These are phyloP conservation scores for Conoideocrella luteorostrata DNA, from an alignment of 2,329 filamentous ascomycete species.

Conservation along the genomic window DNA sequence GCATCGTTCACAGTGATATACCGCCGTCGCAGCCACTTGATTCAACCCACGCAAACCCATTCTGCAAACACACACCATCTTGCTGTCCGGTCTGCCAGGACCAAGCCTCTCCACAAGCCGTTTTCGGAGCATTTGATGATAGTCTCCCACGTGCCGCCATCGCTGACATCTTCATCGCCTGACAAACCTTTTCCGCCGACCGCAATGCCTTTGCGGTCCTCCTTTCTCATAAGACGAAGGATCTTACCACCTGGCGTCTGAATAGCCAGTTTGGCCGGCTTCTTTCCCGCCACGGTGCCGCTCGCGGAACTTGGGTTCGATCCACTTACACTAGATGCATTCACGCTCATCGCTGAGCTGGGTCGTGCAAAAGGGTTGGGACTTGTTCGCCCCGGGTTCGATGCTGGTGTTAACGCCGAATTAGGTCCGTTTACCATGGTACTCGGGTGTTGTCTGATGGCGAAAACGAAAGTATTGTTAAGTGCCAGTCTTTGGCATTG, in stretches of 20 bases:
- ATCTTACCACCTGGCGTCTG: slow-evolving; percentile 95
- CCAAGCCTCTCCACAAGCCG: slow-evolving; percentile 73
- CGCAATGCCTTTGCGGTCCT: slow-evolving; percentile 53
- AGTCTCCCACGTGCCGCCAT: slow-evolving; percentile 79
- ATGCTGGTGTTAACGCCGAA: slow-evolving; percentile 37
- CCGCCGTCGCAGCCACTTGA: slow-evolving; percentile 2
- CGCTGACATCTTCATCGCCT: slow-evolving; percentile 51
- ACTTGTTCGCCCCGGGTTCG: slow-evolving; percentile 41
- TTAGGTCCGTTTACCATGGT: slow-evolving; percentile 35
- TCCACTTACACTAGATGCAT: slow-evolving; percentile 48
- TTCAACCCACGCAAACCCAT: slow-evolving; percentile 56
- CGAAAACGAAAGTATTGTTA: slow-evolving; percentile 98
- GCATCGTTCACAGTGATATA: not conserved
- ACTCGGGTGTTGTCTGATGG: slow-evolving; percentile 81
- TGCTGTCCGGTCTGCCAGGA: slow-evolving; percentile 75
- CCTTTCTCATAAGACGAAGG: slow-evolving; percentile 76
- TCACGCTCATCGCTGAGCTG: slow-evolving; percentile 59
- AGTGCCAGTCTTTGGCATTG: slow-evolving; percentile 83
- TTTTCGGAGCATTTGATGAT: slow-evolving; percentile 84
- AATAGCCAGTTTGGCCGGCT: slow-evolving; percentile 92
- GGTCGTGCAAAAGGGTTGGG: slow-evolving; percentile 59
- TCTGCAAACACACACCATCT: slow-evolving; percentile 91
- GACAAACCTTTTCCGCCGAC: slow-evolving; percentile 34
- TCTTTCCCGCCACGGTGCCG: slow-evolving; percentile 54
- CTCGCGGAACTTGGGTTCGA: slow-evolving; percentile 51